Base-by-base conservation (phyloP, 2,329 filamentous ascomycete genomes). In the Plenodomus lindquistii region DNA sequence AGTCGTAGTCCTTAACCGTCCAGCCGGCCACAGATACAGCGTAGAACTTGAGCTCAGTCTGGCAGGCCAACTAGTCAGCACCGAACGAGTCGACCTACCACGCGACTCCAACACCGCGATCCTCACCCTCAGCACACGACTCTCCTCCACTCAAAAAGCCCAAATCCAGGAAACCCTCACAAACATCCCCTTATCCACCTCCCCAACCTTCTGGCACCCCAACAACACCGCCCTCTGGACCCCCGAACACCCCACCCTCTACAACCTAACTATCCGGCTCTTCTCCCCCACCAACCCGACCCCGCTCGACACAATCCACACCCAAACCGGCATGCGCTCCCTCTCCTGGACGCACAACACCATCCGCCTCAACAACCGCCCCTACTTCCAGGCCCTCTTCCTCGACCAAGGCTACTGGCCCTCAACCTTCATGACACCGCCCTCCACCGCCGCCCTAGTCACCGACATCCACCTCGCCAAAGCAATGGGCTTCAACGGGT, bases 331-430 rank as follows among this genome's bases (percentile, higher is more conserved):
- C 1, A 83, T 85, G 79, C 78, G 83, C 16, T 81, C 76, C 10
- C 73, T 85, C 7, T 73, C 81, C 50, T 88, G 85, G 85, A 77
- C 73, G 16, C 81, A 85, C 52, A 77, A 81, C 0, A 80, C 81
- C 0, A 83, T 86, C 74, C 75, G 80, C 6, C 75, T 85, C 18
- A 85, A 86, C 62, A 77, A 75, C 48, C 75, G 73, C 45, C 82
- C 83, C 2, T 79, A 82, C 55, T 86, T 86, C 73, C 83, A 85
- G 62, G 77, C 80, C 11, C 71, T 85, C 1, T 77, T 78, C 40
- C 76, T 86, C 10, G 83, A 85, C 65, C 83, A 85, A 66, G 83
- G 83, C 36, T 85, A 85, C 72, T 85, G 83, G 83, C 81, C 81
- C 1, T 73, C 79, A 2, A 84, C 82, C 0, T 78, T 83, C 52